These are phyloP conservation scores for Amylostereum areolatum DNA, from an alignment of 1,284 basidiomycete species.

Conservation along the genomic window DNA sequence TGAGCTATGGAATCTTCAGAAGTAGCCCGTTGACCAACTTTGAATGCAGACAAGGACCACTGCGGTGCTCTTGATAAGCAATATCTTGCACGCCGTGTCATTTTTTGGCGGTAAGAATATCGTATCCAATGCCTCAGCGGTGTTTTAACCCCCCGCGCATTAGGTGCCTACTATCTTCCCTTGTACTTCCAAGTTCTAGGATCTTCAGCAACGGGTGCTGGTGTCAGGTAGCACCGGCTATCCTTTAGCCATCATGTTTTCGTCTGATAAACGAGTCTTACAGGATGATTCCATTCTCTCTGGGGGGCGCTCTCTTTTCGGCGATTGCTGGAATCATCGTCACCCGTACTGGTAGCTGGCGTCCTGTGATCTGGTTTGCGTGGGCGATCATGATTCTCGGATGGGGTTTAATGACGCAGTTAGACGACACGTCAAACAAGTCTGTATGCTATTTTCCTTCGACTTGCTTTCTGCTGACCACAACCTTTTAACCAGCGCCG, in stretches of 20 bases:
- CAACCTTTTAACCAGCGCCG: slow-evolving; percentile 34
- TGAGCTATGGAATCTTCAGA: slow-evolving; percentile 17
- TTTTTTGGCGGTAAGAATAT: slow-evolving; percentile 50
- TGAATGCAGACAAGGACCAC: slow-evolving; percentile 64
- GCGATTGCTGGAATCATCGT: slow-evolving; percentile 56
- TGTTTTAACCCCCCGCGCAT: slow-evolving; percentile 1
- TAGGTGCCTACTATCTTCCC: slow-evolving; percentile 67
- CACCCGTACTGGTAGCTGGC: slow-evolving; percentile 55
- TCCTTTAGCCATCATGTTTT: not conserved
- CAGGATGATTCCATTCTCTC: slow-evolving; percentile 74
- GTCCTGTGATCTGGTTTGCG: slow-evolving; percentile 55
- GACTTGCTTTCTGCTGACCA: too few species aligned
- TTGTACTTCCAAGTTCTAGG: slow-evolving; percentile 79
- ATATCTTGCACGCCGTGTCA: slow-evolving; percentile 60
- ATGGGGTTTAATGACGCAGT: slow-evolving; percentile 59
- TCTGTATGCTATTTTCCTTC: slow-evolving; percentile 18
- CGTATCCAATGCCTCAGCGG: not conserved
- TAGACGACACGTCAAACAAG: slow-evolving; percentile 38
- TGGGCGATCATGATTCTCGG: slow-evolving; percentile 54
- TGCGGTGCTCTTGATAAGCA: slow-evolving; percentile 52
- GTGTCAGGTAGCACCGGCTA: slow-evolving; percentile 50
- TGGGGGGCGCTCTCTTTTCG: slow-evolving; percentile 55
- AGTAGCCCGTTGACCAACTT: not conserved
- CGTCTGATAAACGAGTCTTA: not conserved
- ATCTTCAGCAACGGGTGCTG: slow-evolving; percentile 67